Evolutionary conservation across 768 basidiomycete species (phyloP), one percentile per base, ranked within the genome.

Genomic region (Kockovaella imperatae): DNA sequence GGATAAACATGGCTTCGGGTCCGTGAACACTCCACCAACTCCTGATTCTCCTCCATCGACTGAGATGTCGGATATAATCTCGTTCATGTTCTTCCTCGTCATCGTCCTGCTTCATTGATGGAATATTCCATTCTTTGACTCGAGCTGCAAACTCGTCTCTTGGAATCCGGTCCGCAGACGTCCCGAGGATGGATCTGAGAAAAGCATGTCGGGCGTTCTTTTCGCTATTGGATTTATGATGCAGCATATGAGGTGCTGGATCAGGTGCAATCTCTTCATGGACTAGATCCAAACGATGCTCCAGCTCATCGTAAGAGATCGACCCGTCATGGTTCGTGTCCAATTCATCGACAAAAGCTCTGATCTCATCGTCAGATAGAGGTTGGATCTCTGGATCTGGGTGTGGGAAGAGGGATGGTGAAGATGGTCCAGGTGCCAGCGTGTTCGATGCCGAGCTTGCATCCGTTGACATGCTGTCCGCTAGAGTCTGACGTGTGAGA

Each of bases 281-380:
- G 15, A 54, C 56, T 20, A 28, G 29, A 26, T 58, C 56, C n/a
- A 58, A 36, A n/a, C 50, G 47, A 10, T 24, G 2, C 35, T 58
- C 52, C 4, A 58, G 24, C 34, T 58, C 56, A 6, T 39, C 15
- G 26, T 58, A 58, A 25, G 35, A 21, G 40, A 58, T 58, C 4
- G 34, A n/a, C n/a, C 56, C 53, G 23, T 58, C 56, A 1, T 42
- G 32, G 32, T 58, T 54, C 36, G 51, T 45, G 20, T 58, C 56
- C 10, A 58, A 53, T 20, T 54, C 56, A 38, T 58, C 53, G 8
- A 58, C 31, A 29, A 58, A 54, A 4, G 45, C 14, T 14, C 36
- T 50, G 53, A 58, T 58, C 47, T 58, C 56, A 5, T 54, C 56
- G 14, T 50, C 49, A 24, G 44, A 45, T 17, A 58, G 47, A 7